These are phyloP conservation scores for Pseudocercospora macadamiae DNA, from an alignment of 2,329 filamentous ascomycete genomes.

Conservation along the genomic window DNA sequence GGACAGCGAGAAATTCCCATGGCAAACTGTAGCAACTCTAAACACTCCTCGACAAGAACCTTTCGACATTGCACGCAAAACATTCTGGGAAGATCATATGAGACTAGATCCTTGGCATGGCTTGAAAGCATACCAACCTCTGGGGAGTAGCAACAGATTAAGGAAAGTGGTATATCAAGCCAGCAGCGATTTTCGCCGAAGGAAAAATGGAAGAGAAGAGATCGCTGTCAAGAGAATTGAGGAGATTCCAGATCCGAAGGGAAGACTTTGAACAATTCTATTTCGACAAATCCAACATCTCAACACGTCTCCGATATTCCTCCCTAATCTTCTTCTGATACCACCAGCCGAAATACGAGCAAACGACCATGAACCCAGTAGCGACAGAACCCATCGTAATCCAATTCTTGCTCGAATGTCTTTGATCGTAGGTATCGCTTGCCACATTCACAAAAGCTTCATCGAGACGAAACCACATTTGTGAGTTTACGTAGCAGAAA, in stretches of 20 bases:
- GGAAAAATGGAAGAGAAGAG: constrained; percentile 45
- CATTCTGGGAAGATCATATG: constrained; percentile 51
- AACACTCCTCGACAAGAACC: constrained; percentile 47
- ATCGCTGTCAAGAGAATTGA: constrained; percentile 43
- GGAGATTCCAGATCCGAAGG: constrained; percentile 38
- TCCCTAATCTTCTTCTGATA: constrained; percentile 10
- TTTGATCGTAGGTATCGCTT: constrained; percentile 2
- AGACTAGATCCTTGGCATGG: constrained; percentile 49
- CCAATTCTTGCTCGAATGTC: constrained; percentile 12
- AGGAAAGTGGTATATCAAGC: constrained; percentile 45
- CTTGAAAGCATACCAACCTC: constrained; percentile 45
- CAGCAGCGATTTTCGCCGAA: constrained; percentile 40
- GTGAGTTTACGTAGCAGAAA: constrained; percentile 10
- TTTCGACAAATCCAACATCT: background rate
- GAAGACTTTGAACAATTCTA: constrained; percentile 18
- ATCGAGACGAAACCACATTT: constrained; percentile 2
- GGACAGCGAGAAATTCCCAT: constrained; percentile 53
- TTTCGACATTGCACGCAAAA: constrained; percentile 45
- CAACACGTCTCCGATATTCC: constrained; percentile 11
- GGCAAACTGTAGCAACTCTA: constrained; percentile 49
- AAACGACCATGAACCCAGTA: constrained; percentile 5
- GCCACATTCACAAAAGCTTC: constrained; percentile 14
- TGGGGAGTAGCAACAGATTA: constrained; percentile 46
- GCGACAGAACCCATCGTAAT: constrained; percentile 10
- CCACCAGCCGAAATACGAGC: constrained; percentile 7